A percentile compares a stretch with the other conserved stretches of the same genome.
These are phyloP conservation scores for Aureobasidium sp. DNA, from an alignment of 2,329 filamentous ascomycete genomes.

Conservation along the genomic window DNA sequence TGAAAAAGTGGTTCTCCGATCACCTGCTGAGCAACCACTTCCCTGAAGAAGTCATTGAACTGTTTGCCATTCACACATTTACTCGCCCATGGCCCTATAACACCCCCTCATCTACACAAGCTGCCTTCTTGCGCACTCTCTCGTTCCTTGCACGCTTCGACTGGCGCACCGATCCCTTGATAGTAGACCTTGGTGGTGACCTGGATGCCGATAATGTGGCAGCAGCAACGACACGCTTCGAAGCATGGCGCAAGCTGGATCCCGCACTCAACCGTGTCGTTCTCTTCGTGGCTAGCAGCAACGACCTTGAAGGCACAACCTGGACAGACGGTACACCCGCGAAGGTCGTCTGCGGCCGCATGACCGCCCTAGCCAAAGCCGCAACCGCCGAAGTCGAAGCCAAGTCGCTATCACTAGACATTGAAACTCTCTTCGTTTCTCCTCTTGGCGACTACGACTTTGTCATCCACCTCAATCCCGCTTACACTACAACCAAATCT, in stretches of 20 bases:
- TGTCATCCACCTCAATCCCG: constrained; percentile 62
- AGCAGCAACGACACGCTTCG: constrained; percentile 62
- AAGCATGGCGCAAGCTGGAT: constrained; percentile 81
- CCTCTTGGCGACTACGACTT: constrained; percentile 77
- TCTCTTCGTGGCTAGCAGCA: constrained; percentile 72
- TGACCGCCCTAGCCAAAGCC: constrained; percentile 74
- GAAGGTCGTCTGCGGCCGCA: constrained; percentile 74
- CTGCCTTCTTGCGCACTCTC: constrained; percentile 75
- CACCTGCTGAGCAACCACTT: constrained; percentile 76
- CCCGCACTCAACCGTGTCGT: constrained; percentile 78
- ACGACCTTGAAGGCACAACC: constrained; percentile 68
- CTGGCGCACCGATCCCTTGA: constrained; percentile 75
- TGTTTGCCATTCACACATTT: constrained; percentile 72
- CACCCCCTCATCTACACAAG: constrained; percentile 65
- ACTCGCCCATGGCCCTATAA: constrained; percentile 75
- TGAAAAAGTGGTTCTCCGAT: constrained; percentile 81
- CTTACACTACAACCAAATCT: constrained; percentile 35
- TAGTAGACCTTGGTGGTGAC: constrained; percentile 61
- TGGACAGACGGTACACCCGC: constrained; percentile 71
- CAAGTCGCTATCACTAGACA: constrained; percentile 32
- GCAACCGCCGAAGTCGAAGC: constrained; percentile 52
- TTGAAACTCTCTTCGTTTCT: constrained; percentile 61
- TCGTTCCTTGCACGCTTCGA: constrained; percentile 81
- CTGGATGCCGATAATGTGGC: constrained; percentile 56
- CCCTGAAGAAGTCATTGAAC: constrained; percentile 72